phyloP scores from a whole-genome alignment of 2,329 filamentous ascomycete species.

The Penicillium capsulatum region DNA sequence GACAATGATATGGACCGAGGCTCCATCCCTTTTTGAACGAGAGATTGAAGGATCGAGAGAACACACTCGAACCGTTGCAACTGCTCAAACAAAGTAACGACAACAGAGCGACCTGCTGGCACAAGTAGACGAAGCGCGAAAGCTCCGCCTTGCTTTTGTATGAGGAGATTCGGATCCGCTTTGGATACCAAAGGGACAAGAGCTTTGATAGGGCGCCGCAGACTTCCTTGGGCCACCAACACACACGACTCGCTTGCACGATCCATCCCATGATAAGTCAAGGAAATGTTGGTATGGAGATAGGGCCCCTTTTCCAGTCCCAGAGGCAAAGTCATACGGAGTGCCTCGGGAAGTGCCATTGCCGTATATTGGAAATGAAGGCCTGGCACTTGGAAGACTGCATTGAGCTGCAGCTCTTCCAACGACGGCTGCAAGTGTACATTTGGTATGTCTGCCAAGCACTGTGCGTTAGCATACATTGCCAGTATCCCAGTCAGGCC shows the following conservation, averaged over 20 bases:
- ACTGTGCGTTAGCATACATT: conserved; percentile 37
- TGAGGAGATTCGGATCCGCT: conserved; percentile 29
- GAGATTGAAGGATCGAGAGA: conserved; percentile 33
- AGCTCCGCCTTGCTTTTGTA: conserved; percentile 31
- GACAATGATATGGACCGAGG: conserved; percentile 34
- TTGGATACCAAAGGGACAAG: conserved; percentile 26
- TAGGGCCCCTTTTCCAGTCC: conserved; percentile 25
- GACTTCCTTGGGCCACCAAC: conserved; percentile 35
- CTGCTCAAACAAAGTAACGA: conserved; percentile 33
- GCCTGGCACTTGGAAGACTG: conserved; percentile 32
- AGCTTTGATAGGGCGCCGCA: conserved; percentile 26
- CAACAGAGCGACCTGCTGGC: conserved; percentile 34
- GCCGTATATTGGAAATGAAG: conserved; percentile 34
- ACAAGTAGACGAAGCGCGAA: conserved; percentile 40
- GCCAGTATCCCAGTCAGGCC: conserved; percentile 36
- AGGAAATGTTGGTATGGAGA: conserved; percentile 34
- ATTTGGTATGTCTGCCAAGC: conserved; percentile 28
- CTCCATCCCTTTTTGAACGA: conserved; percentile 32
- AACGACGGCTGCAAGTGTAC: conserved; percentile 28
- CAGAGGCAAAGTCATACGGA: conserved; percentile 29
- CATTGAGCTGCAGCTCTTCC: conserved; percentile 29
- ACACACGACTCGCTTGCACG: conserved; percentile 29
- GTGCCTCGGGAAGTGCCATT: conserved; percentile 27
- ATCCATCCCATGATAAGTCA: conserved; percentile 40
- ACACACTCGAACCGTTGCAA: conserved; percentile 39